Percentiles rank a stretch among this genome's conserved stretches.
Evolutionary conservation across 2,329 filamentous ascomycete species (phyloP).

Genomic region (Pestalotiopsis fici): DNA sequence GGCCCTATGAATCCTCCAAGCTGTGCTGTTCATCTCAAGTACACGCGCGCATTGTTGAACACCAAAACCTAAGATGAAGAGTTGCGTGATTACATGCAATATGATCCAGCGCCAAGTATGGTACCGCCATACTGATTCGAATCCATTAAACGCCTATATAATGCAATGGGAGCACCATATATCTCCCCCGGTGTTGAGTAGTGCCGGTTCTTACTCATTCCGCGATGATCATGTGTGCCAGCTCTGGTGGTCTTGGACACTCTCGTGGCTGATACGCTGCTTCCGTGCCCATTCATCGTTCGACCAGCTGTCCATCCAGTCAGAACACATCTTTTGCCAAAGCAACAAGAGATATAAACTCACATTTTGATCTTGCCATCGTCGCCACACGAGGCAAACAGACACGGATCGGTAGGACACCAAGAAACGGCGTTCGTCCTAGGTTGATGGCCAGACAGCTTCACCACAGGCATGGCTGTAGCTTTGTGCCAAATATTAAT

Average conservation of each 20-base stretch:
- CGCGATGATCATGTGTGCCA: slow-evolving; percentile 17
- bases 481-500: slow-evolving; percentile 92
- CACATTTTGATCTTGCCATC: slow-evolving; percentile 85
- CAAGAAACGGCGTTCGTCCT: slow-evolving; percentile 88
- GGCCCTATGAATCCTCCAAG: not conserved
- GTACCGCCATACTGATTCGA: not conserved
- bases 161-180: not conserved
- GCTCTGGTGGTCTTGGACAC: slow-evolving; percentile 18
- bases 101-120: not conserved
- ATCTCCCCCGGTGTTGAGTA: not conserved
- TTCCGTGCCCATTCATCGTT: slow-evolving; percentile 32
- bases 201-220: not conserved
- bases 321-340: slow-evolving; percentile 9
- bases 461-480: slow-evolving; percentile 74
- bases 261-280: slow-evolving; percentile 13
- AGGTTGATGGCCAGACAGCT: slow-evolving; percentile 70
- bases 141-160: slow-evolving; percentile 14
- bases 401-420: slow-evolving; percentile 79
- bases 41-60: not conserved
- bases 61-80: not conserved
- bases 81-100: not conserved
- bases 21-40: not conserved
- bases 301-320: slow-evolving; percentile 33
- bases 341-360: slow-evolving; percentile 34
- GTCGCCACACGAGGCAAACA: slow-evolving; percentile 91